phyloP scores from a whole-genome alignment of 257 asterid species.

The Prunella vulgaris region DNA sequence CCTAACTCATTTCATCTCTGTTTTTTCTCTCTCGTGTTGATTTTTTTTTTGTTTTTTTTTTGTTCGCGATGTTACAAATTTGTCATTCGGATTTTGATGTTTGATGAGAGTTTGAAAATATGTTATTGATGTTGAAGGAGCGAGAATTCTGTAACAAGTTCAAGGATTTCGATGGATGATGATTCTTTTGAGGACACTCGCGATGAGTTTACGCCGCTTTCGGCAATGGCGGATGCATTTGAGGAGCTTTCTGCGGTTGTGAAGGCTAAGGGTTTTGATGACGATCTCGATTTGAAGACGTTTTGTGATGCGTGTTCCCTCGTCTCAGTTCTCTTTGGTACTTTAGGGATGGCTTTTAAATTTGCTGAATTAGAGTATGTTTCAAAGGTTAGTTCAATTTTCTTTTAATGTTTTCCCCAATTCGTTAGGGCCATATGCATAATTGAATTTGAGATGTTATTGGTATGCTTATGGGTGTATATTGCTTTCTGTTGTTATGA shows the following conservation, averaged over 20 bases:
- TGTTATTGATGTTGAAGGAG: constrained; percentile 45
- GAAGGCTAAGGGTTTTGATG: constrained; percentile 37
- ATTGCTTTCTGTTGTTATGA: neutral
- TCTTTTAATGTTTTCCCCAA: neutral
- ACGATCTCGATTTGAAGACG: constrained; percentile 65
- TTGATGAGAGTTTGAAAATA: constrained; percentile 2
- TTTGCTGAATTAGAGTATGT: constrained; percentile 88
- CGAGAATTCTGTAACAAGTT: constrained; percentile 13
- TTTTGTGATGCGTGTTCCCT: constrained; percentile 85
- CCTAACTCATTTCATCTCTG: neutral
- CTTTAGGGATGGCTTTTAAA: constrained; percentile 84
- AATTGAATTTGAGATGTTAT: neutral
- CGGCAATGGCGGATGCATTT: constrained; percentile 83
- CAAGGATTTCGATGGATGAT: constrained; percentile 36
- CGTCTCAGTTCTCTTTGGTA: constrained; percentile 86
- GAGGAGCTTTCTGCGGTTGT: constrained; percentile 64
- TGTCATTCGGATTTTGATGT: neutral
- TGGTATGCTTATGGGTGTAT: neutral
- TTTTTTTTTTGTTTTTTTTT: neutral
- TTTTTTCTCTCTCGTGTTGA: neutral
- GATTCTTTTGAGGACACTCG: constrained; percentile 44
- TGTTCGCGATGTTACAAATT: neutral
- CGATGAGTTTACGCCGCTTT: constrained; percentile 49
- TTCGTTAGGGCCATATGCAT: neutral
- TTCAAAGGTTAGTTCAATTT: constrained; percentile 53